Base-by-base conservation (phyloP, 345 rosid species). In the Balakata baccata region DNA sequence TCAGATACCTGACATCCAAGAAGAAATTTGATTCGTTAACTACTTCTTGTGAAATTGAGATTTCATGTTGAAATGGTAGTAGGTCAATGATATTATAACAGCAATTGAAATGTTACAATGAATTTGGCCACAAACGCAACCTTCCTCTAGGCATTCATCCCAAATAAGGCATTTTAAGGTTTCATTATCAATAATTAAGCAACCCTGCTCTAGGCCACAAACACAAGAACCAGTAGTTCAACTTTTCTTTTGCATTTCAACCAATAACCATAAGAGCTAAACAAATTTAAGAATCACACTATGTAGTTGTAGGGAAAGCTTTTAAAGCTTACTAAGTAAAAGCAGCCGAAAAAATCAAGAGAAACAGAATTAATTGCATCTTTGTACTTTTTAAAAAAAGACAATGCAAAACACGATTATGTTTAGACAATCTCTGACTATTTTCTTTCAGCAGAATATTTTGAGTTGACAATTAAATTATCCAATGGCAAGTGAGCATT, bases 1-100 rank as follows among this genome's bases (percentile, higher is more conserved):
- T 92, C 98, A 3, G 97, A 92, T 22, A 94, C 98, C 97, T 94
- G 46, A 43, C 6, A 43, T 43, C 46, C 46, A 71, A 81, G 61
- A 63, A 45, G 37, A 34, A 56, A 60, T 56, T 66, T 72, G 47
- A 29, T 64, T 5, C 6, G 39, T 43, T 17, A 70, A 41, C 38
- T 63, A 17, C 43, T 61, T 34, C 43, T 61, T 34, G 54, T 45
- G 62, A 57, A 53, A 63, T 64, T 64, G 39, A 52, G 69, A 64
- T 22, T 63, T 52, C 20, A 37, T 20, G 49, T 74, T 3, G 34
- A 43, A 43, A 43, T 8, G 46, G 9, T 5, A 43, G 4, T 43
- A 43, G 46, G 1, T 43, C 46, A 43, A 43, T 43, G 9, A 43
- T 43, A 8, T 43, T 43, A 43, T 5, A 43, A 43, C 46, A 43